phyloP scores from a whole-genome alignment of 345 rosid species.

The Hibiscus trionum region DNA sequence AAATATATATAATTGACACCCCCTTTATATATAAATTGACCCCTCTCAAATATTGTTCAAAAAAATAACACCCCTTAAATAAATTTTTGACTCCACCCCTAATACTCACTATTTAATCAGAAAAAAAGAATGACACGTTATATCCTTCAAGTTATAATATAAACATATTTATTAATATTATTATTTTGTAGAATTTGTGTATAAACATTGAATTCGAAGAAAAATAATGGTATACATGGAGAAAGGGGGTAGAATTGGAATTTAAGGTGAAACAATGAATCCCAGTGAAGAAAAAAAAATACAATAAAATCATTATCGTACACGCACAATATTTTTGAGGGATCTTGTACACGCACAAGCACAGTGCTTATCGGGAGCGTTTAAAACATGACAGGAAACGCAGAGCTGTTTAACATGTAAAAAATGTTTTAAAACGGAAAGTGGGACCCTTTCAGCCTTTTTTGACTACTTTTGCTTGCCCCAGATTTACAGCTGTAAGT shows the following conservation, averaged over 20 bases:
- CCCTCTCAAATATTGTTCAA: too few species aligned
- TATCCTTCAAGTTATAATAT: too few species aligned
- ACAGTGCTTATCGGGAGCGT: not conserved
- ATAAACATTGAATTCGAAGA: not conserved
- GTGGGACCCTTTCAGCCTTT: not conserved
- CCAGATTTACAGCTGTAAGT: not conserved
- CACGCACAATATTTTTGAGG: not conserved
- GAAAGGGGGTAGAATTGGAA: slow-evolving; percentile 15
- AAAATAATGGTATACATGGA: too few species aligned
- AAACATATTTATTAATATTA: too few species aligned
- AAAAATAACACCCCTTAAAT: too few species aligned
- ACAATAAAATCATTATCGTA: slow-evolving; percentile 26
- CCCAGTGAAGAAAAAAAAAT: not conserved
- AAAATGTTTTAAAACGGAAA: not conserved
- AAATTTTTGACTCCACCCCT: too few species aligned
- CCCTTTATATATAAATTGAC: too few species aligned
- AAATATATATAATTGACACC: too few species aligned
- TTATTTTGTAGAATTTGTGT: not conserved
- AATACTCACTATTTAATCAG: too few species aligned
- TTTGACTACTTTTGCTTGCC: not conserved
- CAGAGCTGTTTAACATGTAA: not conserved
- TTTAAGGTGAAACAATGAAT: not conserved
- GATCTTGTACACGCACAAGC: slow-evolving; percentile 18
- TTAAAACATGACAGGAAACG: not conserved
- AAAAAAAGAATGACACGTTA: too few species aligned